Evolutionary conservation across 495 filamentous ascomycete species (phyloP).

Genomic region (Penicillium psychrofluorescens): DNA sequence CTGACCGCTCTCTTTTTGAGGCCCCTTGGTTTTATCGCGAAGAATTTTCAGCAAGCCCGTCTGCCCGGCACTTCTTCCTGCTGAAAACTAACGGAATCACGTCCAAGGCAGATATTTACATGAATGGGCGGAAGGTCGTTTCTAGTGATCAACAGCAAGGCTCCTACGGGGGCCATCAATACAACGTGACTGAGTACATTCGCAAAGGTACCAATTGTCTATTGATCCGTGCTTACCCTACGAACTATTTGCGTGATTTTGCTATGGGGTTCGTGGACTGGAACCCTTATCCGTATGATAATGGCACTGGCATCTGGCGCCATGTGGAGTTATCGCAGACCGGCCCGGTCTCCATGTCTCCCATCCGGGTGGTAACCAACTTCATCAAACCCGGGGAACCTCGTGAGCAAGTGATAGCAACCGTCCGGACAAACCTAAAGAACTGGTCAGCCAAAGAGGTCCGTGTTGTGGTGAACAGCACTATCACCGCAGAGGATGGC

Average conservation of each 20-base stretch:
- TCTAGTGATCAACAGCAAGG: slow-evolving; percentile 43
- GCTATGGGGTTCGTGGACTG: slow-evolving; percentile 57
- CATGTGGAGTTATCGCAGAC: slow-evolving; percentile 52
- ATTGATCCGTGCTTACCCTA: slow-evolving; percentile 47
- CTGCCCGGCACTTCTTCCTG: slow-evolving; percentile 37
- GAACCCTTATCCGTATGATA: slow-evolving; percentile 57
- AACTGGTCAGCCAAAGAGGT: slow-evolving; percentile 39
- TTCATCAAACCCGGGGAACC: slow-evolving; percentile 18
- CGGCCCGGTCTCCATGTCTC: slow-evolving; percentile 43
- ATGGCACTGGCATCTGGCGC: slow-evolving; percentile 56
- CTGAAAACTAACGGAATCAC: slow-evolving; percentile 53
- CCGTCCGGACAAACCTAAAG: slow-evolving; percentile 37
- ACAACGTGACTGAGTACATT: slow-evolving; percentile 43
- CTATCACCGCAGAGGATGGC: slow-evolving; percentile 19
- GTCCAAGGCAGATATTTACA: slow-evolving; percentile 52
- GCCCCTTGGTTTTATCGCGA: slow-evolving; percentile 57
- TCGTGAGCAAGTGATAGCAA: slow-evolving; percentile 25
- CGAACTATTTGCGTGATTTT: slow-evolving; percentile 52
- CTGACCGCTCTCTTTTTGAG: slow-evolving; percentile 39
- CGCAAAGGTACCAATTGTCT: slow-evolving; percentile 39
- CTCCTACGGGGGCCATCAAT: slow-evolving; percentile 48
- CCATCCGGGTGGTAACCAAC: slow-evolving; percentile 41
- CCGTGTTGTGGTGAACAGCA: slow-evolving; percentile 28
- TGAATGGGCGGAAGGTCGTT: slow-evolving; percentile 51
- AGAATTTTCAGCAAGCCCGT: slow-evolving; percentile 39